Evolutionary conservation across 2,329 filamentous ascomycete genomes (phyloP).

Genomic region (Aspergillus sclerotialis): DNA sequence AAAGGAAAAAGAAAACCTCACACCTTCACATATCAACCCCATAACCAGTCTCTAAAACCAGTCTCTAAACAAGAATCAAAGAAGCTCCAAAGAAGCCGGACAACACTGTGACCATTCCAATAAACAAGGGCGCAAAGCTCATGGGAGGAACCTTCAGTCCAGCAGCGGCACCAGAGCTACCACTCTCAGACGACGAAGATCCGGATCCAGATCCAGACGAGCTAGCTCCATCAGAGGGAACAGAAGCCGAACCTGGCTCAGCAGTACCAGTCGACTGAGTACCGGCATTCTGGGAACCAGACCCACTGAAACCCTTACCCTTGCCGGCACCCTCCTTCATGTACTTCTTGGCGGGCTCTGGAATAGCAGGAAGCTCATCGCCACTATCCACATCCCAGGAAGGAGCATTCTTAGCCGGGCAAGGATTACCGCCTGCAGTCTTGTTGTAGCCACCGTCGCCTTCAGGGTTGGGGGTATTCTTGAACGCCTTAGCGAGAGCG

Average conservation of each 20-base stretch:
- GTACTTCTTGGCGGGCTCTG: slow-evolving; percentile 48
- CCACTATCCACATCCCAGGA: slow-evolving; percentile 50
- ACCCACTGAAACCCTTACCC: slow-evolving; percentile 49
- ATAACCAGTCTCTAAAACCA: too few relatives aligned
- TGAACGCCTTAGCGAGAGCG: slow-evolving; percentile 46
- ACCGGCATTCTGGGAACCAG: slow-evolving; percentile 51
- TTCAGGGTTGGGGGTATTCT: slow-evolving; percentile 43
- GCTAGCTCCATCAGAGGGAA: slow-evolving; percentile 5
- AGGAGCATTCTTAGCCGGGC: slow-evolving; percentile 45
- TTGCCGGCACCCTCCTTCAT: slow-evolving; percentile 53
- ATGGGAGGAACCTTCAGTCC: neutral
- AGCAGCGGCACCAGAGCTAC: neutral
- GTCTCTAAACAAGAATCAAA: neutral
- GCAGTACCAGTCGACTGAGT: slow-evolving; percentile 43
- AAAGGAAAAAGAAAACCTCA: too few relatives aligned
- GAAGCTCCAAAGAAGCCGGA: neutral
- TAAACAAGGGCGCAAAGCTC: neutral
- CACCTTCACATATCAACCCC: too few relatives aligned
- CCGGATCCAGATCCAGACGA: neutral
- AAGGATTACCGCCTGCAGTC: slow-evolving; percentile 45
- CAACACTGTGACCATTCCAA: neutral
- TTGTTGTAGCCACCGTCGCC: slow-evolving; percentile 56
- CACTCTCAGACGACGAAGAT: neutral
- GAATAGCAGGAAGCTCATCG: slow-evolving; percentile 51
- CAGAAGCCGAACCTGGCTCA: slow-evolving; percentile 42